Base-by-base conservation (phyloP, 208 protist genomes). In the Strigomonas galati region DNA sequence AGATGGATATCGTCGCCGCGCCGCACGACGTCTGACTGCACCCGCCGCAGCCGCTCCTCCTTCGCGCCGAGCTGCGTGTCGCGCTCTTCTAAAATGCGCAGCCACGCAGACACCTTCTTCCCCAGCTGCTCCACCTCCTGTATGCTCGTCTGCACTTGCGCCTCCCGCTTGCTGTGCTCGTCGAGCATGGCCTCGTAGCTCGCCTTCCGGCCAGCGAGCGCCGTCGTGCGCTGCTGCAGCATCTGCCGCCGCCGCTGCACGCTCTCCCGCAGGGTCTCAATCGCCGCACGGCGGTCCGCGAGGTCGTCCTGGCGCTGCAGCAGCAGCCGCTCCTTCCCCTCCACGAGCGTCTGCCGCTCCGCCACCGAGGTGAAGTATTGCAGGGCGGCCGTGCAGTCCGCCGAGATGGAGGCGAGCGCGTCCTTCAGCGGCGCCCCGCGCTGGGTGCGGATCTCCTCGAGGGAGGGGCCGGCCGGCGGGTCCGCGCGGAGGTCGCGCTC, bases 61-160 rank as follows among this genome's bases (percentile, higher is more conserved):
- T 93, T 91, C 21, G 54, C 44, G 9, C 67, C 53, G 46, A 91
- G 56, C 19, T 69, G 65, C 17, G 63, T 71, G 53, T 95, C 79
- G 21, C 89, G 79, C 61, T 84, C 82, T 62, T 95, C 81, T 0
- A 95, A 65, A 37, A 88, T 91, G 17, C 73, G 72, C 53, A 95
- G 65, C 84, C 86, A 92, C 71, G 64, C 79, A 7, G 81, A 69
- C 35, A 92, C 85, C 54, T 69, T 73, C 61, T 81, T 81, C 49
- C 76, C 75, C 24, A 94, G 78, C 65, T 71, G 62, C 65, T 94
- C 88, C 62, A 94, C 84, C 62, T 83, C 84, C 23, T 54, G 62
- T 27, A 92, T 80, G 40, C 68, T 65, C 51, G 49, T 53, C 74
- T 88, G 85, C 53, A 90, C 72, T 26, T 64, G 54, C 66, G 75